phyloP scores from a whole-genome alignment of 768 basidiomycete species.

The Pleurotus eryngii region DNA sequence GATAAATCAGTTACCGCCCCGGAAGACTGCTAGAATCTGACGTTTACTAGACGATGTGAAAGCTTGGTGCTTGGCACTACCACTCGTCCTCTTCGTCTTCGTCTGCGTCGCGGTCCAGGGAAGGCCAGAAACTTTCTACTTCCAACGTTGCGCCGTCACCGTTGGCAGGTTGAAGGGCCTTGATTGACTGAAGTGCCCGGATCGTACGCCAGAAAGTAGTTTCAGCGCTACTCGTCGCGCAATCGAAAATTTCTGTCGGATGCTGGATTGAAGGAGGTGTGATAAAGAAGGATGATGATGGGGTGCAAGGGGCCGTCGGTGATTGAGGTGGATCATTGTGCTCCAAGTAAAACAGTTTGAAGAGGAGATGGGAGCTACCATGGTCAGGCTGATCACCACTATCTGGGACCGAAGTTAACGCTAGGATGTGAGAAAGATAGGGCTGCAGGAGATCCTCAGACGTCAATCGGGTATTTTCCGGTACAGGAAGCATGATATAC shows the following conservation, averaged over 20 bases:
- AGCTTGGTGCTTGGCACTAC: too few species aligned
- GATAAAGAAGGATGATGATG: slow-evolving; percentile 8
- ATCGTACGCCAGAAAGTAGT: slow-evolving; percentile 46
- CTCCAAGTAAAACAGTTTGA: slow-evolving; percentile 57
- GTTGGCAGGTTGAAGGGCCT: too few species aligned
- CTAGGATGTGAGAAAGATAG: slow-evolving; percentile 51
- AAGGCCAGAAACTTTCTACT: slow-evolving; percentile 32
- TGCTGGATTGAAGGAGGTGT: slow-evolving; percentile 28
- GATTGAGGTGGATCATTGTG: slow-evolving; percentile 16
- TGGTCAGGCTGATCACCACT: not conserved
- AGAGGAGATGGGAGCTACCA: slow-evolving; percentile 34
- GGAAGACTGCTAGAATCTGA: too few species aligned
- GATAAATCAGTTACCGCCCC: too few species aligned
- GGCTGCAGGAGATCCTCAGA: slow-evolving; percentile 47
- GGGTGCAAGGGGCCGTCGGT: slow-evolving; percentile 22
- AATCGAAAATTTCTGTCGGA: slow-evolving; percentile 54
- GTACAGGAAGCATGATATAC: slow-evolving; percentile 52
- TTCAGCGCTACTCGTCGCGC: slow-evolving; percentile 55
- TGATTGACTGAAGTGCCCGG: too few species aligned
- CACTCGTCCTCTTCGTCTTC: slow-evolving; percentile 26
- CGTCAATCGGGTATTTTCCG: slow-evolving; percentile 14
- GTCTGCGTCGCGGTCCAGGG: slow-evolving; percentile 29
- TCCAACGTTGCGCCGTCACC: not conserved
- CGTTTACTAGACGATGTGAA: too few species aligned
- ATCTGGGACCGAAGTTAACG: slow-evolving; percentile 20